These are phyloP conservation scores for Colletotrichum salicis DNA, from an alignment of 2,329 filamentous ascomycete genomes.

Conservation along the genomic window DNA sequence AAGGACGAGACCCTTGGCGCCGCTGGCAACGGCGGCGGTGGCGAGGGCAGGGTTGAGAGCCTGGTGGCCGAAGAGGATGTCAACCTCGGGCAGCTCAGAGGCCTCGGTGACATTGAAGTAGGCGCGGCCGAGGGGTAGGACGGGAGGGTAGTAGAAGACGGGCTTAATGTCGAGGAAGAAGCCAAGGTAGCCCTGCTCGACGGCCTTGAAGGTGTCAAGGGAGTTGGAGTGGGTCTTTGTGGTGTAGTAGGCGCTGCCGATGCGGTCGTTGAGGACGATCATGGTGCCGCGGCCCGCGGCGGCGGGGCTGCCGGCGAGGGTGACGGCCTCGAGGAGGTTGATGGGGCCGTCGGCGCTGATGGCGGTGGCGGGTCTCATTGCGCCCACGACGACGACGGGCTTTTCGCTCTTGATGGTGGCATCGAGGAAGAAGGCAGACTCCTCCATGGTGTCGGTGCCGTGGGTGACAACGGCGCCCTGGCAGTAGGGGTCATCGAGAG, in stretches of 20 bases:
- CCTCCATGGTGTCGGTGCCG: constrained; percentile 73
- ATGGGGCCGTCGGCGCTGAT: constrained; percentile 71
- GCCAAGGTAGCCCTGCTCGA: constrained; percentile 67
- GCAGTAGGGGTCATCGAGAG: constrained; percentile 54
- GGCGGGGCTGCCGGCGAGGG: constrained; percentile 58
- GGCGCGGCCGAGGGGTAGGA: constrained; percentile 57
- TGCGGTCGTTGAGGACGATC: constrained; percentile 67
- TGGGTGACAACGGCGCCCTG: constrained; percentile 70
- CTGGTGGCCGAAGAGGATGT: constrained; percentile 67
- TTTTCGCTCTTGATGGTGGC: constrained; percentile 66
- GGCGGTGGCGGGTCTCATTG: constrained; percentile 72
- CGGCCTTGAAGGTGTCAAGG: constrained; percentile 69
- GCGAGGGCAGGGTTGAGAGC: constrained; percentile 61
- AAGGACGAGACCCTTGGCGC: constrained; percentile 65
- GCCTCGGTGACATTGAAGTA: constrained; percentile 52
- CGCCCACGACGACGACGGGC: constrained; percentile 68
- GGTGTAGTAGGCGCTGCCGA: constrained; percentile 62
- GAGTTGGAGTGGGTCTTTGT: constrained; percentile 72
- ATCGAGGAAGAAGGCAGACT: constrained; percentile 72
- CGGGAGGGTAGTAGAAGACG: constrained; percentile 68
- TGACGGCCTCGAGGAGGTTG: constrained; percentile 70
- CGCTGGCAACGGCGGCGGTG: constrained; percentile 57
- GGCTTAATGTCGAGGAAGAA: constrained; percentile 67
- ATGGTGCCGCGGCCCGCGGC: constrained; percentile 65
- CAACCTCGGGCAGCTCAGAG: constrained; percentile 60